A percentile compares a stretch with the other conserved stretches of the same genome.
These are phyloP conservation scores for Spironucleus salmonicida DNA, from an alignment of 208 protist species.

Conservation along the genomic window DNA sequence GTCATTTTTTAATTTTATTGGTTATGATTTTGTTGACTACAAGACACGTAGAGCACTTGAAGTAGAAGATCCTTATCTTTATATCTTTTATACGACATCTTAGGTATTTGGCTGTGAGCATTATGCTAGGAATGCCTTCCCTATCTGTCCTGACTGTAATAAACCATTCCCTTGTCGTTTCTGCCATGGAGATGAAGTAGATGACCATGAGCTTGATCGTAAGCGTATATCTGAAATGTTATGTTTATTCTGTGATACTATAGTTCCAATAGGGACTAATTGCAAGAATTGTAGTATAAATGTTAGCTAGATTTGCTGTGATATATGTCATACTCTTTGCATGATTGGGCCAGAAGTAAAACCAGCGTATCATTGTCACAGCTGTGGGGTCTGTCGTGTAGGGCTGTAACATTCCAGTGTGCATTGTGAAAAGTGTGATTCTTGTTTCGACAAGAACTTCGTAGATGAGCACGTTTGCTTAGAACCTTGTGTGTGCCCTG, in stretches of 20 bases:
- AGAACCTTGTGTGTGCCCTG: background rate
- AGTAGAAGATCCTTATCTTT: constrained; percentile 8
- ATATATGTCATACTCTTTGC: constrained; percentile 12
- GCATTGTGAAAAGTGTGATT: background rate
- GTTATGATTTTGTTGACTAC: too few species aligned
- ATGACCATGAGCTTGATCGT: background rate
- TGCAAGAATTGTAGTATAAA: background rate
- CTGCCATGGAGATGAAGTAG: background rate
- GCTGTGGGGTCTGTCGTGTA: background rate
- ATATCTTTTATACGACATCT: background rate
- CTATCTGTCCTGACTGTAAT: background rate
- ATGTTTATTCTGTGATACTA: background rate
- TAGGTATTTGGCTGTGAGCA: background rate
- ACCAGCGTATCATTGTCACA: constrained; percentile 2
- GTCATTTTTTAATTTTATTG: too few species aligned
- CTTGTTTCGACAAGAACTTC: background rate
- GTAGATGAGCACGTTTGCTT: background rate
- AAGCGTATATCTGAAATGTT: background rate
- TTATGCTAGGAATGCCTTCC: background rate
- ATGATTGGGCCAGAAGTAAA: background rate
- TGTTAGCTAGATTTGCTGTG: background rate
- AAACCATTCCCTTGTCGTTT: background rate
- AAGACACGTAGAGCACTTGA: background rate
- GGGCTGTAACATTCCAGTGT: background rate
- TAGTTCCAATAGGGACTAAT: background rate